A percentile compares a stretch with the other conserved stretches of the same genome.
Conservation (phyloP, 2,329 filamentous ascomycete species). For the Trichophyton rubrum region DNA sequence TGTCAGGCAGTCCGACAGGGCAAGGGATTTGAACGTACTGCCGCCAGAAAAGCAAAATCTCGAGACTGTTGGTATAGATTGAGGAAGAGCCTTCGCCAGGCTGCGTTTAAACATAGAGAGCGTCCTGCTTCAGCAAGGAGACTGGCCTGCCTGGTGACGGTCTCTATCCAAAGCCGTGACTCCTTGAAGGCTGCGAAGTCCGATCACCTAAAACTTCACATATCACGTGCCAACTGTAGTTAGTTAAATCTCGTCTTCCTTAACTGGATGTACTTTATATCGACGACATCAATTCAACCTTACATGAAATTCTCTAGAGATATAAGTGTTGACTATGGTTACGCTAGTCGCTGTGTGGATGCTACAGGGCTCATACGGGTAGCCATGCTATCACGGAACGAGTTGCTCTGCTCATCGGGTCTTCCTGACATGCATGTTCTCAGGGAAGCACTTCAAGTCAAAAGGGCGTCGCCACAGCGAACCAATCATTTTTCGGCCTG, state of each 20-base stretch:
- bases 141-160: too few relatives aligned
- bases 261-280: neutral
- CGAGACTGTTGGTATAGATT: neutral
- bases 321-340: too few relatives aligned
- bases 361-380: too few relatives aligned
- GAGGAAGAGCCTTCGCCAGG: neutral
- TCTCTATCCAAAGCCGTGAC: neutral
- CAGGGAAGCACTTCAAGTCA: neutral
- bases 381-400: too few relatives aligned
- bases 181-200: neutral
- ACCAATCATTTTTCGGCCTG: neutral
- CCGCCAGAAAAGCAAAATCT: neutral
- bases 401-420: too few relatives aligned
- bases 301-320: too few relatives aligned
- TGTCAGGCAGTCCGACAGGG: neutral
- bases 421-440: too few relatives aligned
- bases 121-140: neutral
- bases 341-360: too few relatives aligned
- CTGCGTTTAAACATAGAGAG: neutral
- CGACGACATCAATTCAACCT: neutral
- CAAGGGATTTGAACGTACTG: neutral
- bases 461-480: neutral
- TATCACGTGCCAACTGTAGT: neutral
- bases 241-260: too few relatives aligned
- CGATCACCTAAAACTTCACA: neutral